These are phyloP conservation scores for Gossypium sturtianum DNA, from an alignment of 345 rosid genomes.

Conservation along the genomic window DNA sequence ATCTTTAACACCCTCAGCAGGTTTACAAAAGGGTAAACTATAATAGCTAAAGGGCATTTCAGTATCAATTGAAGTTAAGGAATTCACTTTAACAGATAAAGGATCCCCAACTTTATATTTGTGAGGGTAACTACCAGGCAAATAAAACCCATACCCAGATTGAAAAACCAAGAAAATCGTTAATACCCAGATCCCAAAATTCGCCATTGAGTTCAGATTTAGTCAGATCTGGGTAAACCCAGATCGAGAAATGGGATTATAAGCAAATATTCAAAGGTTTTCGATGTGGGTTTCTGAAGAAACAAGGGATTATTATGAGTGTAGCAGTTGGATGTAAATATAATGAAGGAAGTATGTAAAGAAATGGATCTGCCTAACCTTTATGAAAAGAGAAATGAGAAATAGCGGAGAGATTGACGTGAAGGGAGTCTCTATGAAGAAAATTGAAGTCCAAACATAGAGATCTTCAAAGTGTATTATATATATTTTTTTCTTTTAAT, in stretches of 20 bases:
- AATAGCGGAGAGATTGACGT: background rate
- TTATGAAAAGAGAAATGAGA: background rate
- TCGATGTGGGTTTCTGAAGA: background rate
- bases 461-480: background rate
- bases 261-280: background rate
- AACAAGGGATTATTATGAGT: no score
- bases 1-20: constrained; percentile 59
- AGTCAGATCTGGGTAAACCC: constrained; percentile 47
- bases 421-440: background rate
- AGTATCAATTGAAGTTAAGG: constrained; percentile 67
- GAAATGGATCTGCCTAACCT: constrained; percentile 10
- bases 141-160: constrained; percentile 47
- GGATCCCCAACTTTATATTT: constrained; percentile 37
- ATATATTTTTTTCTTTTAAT: background rate
- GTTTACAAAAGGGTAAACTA: constrained; percentile 63
- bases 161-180: constrained; percentile 28
- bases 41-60: constrained; percentile 74
- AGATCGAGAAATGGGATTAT: constrained; percentile 24
- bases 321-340: background rate
- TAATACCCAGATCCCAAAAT: constrained; percentile 43
- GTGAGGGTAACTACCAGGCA: constrained; percentile 70
- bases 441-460: background rate
- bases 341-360: background rate
- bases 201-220: constrained; percentile 30
- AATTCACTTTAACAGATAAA: constrained; percentile 69